These are phyloP conservation scores for Persicaria maculosa DNA, from an alignment of 148 eudicot genomes.

Conservation along the genomic window DNA sequence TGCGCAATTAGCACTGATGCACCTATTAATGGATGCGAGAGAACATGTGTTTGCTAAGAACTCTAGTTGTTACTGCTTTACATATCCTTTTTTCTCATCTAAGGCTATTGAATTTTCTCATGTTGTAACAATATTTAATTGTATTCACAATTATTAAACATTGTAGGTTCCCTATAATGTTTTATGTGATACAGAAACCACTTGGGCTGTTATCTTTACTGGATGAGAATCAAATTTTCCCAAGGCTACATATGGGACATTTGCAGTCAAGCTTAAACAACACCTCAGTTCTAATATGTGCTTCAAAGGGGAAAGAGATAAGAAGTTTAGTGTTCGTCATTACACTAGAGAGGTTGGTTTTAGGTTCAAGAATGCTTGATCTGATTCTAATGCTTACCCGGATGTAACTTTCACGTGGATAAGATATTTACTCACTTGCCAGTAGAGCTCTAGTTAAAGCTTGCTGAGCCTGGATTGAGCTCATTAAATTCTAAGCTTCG, in stretches of 20 bases:
- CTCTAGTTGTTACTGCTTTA: not conserved
- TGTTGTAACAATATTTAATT: not conserved
- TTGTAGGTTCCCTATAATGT: not conserved
- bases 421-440: not conserved
- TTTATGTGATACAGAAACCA: slow-evolving; percentile 43
- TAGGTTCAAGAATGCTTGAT: not conserved
- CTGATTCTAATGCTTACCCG: not conserved
- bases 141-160: not conserved
- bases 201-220: slow-evolving; percentile 73
- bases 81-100: not conserved
- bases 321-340: slow-evolving; percentile 57
- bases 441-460: too few species aligned
- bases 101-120: not conserved
- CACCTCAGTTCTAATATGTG: slow-evolving; percentile 53
- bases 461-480: not conserved
- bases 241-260: slow-evolving; percentile 70
- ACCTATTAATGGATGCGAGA: not conserved
- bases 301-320: slow-evolving; percentile 62
- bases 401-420: not conserved
- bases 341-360: slow-evolving; percentile 79
- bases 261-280: slow-evolving; percentile 79
- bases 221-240: slow-evolving; percentile 82
- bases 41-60: not conserved
- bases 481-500: not conserved
- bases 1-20: not conserved